Base-by-base conservation (phyloP, 148 eudicot genomes). In the Hydrangea macrophylla region DNA sequence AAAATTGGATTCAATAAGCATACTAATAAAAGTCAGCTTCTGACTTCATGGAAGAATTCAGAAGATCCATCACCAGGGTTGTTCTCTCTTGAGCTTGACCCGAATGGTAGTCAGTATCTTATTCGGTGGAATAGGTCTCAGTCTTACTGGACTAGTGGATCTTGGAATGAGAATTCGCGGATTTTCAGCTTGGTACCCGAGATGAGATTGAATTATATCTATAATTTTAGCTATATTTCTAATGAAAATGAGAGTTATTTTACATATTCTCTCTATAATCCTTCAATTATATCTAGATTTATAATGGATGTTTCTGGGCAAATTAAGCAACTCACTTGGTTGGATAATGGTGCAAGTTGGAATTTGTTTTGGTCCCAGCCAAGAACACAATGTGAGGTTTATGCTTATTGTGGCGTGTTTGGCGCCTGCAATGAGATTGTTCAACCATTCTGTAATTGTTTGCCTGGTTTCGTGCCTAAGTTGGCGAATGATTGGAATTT, bases 331-430 rank as follows among this genome's bases (percentile, higher is more conserved):
- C 27, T 65, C 0, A 64, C 82, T 20, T 86, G 88, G 90, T 58
- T 76, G 59, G 82, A 76, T 0, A 48, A 5, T 26, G 33, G 64
- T 5, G 63, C 73, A 25, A 20, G 65, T 36, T 86, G 90, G 90
- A 83, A 75, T 53, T 55, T 86, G 73, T 79, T 83, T 56, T 81
- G 90, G 85, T 72, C 90, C 13, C 81, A 86, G 58, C 88, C 90
- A 0, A 83, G 75, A 59, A 74, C 75, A 58, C 90, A 81, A 33
- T 86, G 90, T 35, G 76, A 83, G 32, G 88, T 86, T 58, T 77
- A 81, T 67, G 82, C 78, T 23, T 79, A 53, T 62, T 86, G 90
- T 71, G 90, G 90, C 53, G 73, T 65, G 6, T 86, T 72, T 81
- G 84, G 88, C 39, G 62, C 60, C 12, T 86, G 90, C 51, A 69